A percentile compares a stretch with the other conserved stretches of the same genome.
phyloP scores from a whole-genome alignment of 257 asterid genomes.

The Solanum peruvianum region DNA sequence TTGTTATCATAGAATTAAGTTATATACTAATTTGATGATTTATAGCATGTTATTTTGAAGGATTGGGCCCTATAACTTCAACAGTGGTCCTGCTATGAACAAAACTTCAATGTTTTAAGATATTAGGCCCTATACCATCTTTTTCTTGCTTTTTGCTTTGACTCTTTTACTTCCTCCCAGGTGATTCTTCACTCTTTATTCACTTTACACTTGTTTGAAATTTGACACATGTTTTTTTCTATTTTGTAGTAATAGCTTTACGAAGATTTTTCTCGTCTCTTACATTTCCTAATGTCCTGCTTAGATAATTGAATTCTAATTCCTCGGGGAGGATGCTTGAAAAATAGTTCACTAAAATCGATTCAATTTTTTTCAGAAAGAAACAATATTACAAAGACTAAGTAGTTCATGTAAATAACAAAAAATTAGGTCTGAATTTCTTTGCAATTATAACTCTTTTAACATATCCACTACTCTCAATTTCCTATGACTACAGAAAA shows the following conservation, averaged over 20 bases:
- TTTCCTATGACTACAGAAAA: not conserved
- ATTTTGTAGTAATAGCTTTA: not conserved
- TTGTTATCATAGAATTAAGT: not conserved
- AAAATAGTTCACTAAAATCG: too few species aligned
- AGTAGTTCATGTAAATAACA: not conserved
- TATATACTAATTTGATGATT: not conserved
- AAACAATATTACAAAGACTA: not conserved
- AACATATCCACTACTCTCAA: not conserved
- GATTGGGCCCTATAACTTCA: too few species aligned
- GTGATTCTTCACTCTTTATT: not conserved
- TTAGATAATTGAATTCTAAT: too few species aligned
- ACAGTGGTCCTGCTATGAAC: not conserved
- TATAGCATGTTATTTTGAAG: too few species aligned
- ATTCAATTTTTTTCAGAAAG: not conserved
- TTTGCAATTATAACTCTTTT: not conserved
- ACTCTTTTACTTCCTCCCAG: not conserved
- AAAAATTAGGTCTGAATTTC: not conserved
- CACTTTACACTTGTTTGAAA: not conserved
- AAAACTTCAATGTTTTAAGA: too few species aligned
- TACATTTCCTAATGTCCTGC: not conserved
- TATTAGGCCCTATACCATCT: not conserved
- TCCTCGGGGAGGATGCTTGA: too few species aligned
- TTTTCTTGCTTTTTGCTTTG: not conserved
- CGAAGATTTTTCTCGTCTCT: not conserved
- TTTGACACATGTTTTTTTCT: not conserved